Evolutionary conservation across 305 asterid species (phyloP).

Genomic region (Petunia hybrid): DNA sequence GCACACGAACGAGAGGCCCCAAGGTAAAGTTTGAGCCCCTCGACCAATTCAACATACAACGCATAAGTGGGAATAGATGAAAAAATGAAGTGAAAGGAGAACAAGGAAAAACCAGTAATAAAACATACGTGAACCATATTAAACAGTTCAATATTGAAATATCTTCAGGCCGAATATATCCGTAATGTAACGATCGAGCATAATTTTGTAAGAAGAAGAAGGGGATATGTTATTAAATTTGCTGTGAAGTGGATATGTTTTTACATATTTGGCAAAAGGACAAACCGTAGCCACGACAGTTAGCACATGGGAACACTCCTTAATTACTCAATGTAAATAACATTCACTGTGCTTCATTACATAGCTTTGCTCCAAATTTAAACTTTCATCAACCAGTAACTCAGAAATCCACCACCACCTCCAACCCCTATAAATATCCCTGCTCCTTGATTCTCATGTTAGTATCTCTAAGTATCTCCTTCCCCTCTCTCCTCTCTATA

Average conservation of each 20-base stretch:
- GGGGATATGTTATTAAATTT: slow-evolving; percentile 6
- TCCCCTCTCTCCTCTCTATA: slow-evolving; percentile 26
- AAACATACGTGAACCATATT: not conserved
- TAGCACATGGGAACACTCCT: slow-evolving; percentile 45
- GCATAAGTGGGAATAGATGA: not conserved
- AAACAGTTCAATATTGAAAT: slow-evolving; percentile 31
- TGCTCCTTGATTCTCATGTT: slow-evolving; percentile 35
- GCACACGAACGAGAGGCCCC: not conserved
- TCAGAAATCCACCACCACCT: slow-evolving; percentile 52
- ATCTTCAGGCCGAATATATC: slow-evolving; percentile 51
- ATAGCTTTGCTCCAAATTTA: slow-evolving; percentile 35
- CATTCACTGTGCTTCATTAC: slow-evolving; percentile 36
- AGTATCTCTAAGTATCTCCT: slow-evolving; percentile 34
- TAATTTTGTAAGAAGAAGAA: slow-evolving; percentile 51
- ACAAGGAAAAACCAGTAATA: slow-evolving; percentile 8
- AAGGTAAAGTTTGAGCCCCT: slow-evolving; percentile 24
- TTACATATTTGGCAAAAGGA: slow-evolving; percentile 59
- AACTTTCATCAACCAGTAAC: slow-evolving; percentile 41
- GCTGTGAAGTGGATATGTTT: slow-evolving; percentile 52
- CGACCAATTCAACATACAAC: slow-evolving; percentile 22
- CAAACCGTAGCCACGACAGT: slow-evolving; percentile 48
- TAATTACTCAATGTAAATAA: slow-evolving; percentile 46
- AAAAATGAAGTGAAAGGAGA: slow-evolving; percentile 12
- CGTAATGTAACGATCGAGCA: slow-evolving; percentile 51
- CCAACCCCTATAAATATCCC: slow-evolving; percentile 59